Base-by-base conservation (phyloP, 306 rosid species). In the Astragalus membranaceus region DNA sequence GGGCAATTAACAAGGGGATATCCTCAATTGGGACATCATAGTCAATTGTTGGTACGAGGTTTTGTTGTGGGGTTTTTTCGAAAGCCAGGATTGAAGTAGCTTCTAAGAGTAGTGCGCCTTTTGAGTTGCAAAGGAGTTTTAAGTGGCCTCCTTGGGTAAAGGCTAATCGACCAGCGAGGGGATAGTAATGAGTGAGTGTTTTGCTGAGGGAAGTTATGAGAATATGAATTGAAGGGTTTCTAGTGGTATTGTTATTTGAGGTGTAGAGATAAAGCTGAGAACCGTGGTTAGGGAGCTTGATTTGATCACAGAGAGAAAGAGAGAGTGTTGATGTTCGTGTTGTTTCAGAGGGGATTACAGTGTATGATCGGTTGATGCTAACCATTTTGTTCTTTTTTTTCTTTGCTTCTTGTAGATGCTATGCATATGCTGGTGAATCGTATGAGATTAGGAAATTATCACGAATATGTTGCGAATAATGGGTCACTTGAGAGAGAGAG, bases 291-390 rank as follows among this genome's bases (percentile, higher is more conserved):
- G 80, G 49, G 20, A 70, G 80, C 63, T 82, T 82, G 72, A 58
- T 16, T 41, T 82, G 80, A 13, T 82, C 83, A 12, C 83, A 82
- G 7, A 15, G 64, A 10, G 80, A 74, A 12, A 78, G 29, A 7
- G 80, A 11, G 26, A 70, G 54, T 9, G 10, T 70, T 4, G 68
- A 10, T 13, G 20, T 57, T 29, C 80, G 83, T n/a, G 75, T 69
- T 3, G 30, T 8, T 2, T 78, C 67, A 0, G 67, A 82, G 29
- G 85, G 78, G 2, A 5, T 20, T 1, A 82, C 71, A 0, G 39
- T 11, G 68, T 43, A 12, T 3, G 72, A 73, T 14, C 57, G 7
- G 2, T 11, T n/a, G 14, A 81, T 53, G 8, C 0, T 43, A 0
- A 71, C 73, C 81, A 75, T 69, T 16, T 46, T 42, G 35, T 33